Evolutionary conservation across 176 grass and related monocot species (phyloP).

Genomic region (Oryza rufipogon): DNA sequence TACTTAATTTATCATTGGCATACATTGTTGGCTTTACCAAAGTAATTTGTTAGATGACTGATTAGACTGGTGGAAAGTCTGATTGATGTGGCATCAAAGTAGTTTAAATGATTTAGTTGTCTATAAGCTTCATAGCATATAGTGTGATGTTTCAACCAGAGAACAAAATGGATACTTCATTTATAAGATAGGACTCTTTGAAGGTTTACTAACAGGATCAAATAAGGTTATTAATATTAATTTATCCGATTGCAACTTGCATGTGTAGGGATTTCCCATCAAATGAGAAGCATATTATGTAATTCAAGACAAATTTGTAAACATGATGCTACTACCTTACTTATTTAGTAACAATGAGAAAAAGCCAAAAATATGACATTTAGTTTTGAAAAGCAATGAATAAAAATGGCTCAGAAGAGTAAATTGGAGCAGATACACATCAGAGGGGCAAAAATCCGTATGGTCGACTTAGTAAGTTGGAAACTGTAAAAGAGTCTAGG

Average conservation of each 20-base stretch:
- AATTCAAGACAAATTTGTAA: no score
- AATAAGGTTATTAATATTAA: neutral
- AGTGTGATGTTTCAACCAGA: neutral
- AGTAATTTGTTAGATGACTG: neutral
- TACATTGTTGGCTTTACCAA: neutral
- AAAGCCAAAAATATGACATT: neutral
- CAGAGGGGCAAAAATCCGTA: neutral
- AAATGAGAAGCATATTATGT: no score
- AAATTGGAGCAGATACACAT: constrained; percentile 2
- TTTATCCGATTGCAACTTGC: no score
- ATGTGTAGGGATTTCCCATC: no score
- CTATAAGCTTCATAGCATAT: neutral
- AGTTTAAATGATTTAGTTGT: neutral
- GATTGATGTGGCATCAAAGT: neutral
- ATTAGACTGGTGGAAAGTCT: neutral
- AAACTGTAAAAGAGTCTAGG: constrained; percentile 1
- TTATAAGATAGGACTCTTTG: neutral
- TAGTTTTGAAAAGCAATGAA: constrained; percentile 26
- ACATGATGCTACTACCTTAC: no score
- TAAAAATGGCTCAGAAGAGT: neutral
- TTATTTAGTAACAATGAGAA: no score
- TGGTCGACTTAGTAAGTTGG: neutral
- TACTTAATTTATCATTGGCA: neutral
- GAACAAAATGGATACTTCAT: neutral
- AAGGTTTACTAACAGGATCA: neutral